phyloP scores from a whole-genome alignment of 2,329 filamentous ascomycete species.

The Phoma herbarum region DNA sequence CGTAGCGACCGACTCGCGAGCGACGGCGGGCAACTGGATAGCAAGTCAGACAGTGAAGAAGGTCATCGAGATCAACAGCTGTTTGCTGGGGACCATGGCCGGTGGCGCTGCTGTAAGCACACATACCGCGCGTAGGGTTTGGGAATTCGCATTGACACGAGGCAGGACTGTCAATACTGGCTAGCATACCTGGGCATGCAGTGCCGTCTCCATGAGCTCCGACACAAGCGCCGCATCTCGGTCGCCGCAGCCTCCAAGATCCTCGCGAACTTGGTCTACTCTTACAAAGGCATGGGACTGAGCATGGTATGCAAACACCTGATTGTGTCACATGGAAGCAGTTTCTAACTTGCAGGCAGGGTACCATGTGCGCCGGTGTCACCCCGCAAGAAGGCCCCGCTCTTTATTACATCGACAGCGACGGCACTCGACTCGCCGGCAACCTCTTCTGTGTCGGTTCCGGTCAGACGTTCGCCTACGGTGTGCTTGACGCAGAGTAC shows the following conservation, averaged over 20 bases:
- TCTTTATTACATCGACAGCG: constrained; percentile 98
- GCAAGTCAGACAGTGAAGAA: constrained; percentile 99
- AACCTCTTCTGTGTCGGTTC: constrained; percentile 99
- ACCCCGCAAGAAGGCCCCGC: constrained; percentile 94
- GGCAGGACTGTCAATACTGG: constrained; percentile 97
- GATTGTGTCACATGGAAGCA: not conserved
- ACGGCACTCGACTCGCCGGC: constrained; percentile 89
- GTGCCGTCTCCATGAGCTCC: constrained; percentile 98
- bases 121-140: not conserved
- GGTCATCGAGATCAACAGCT: constrained; percentile 97
- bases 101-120: constrained; percentile 84
- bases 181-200: constrained; percentile 98
- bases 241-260: constrained; percentile 98
- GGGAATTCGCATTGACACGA: constrained; percentile 26
- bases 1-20: constrained; percentile 96
- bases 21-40: constrained; percentile 98
- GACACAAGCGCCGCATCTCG: constrained; percentile 98
- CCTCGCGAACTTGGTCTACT: constrained; percentile 96
- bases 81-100: constrained; percentile 95
- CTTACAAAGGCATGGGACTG: constrained; percentile 98
- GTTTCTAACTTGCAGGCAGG: constrained; percentile 52
- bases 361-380: constrained; percentile 98
- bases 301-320: constrained; percentile 70
- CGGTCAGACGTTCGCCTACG: constrained; percentile 98
- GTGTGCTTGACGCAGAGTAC: constrained; percentile 96